These are phyloP conservation scores for Ascocoryne sarcoides DNA, from an alignment of 2,329 filamentous ascomycete species.

Conservation along the genomic window DNA sequence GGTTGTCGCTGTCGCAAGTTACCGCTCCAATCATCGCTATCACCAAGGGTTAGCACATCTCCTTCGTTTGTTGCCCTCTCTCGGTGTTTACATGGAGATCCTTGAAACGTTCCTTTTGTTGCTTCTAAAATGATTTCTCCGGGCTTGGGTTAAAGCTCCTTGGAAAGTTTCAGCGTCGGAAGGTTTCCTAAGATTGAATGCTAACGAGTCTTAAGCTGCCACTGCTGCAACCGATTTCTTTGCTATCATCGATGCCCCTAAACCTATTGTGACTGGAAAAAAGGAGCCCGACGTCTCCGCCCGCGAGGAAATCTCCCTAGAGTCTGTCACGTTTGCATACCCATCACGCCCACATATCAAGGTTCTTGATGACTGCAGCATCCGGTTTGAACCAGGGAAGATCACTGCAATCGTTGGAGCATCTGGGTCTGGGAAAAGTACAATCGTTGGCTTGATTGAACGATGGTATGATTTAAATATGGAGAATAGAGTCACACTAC, in stretches of 20 bases:
- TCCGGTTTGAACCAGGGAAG: slow-evolving; percentile 54
- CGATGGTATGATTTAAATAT: slow-evolving; percentile 59
- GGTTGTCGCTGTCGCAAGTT: slow-evolving; percentile 47
- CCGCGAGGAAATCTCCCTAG: slow-evolving; percentile 31
- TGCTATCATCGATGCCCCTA: slow-evolving; percentile 30
- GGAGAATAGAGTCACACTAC: slow-evolving; percentile 36
- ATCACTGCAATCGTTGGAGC: slow-evolving; percentile 67
- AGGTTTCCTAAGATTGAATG: no score
- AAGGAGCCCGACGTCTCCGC: slow-evolving; percentile 37
- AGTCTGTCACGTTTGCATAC: slow-evolving; percentile 55
- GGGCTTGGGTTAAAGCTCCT: no score
- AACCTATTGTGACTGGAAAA: slow-evolving; percentile 33
- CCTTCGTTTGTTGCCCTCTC: no score
- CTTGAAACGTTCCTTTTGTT: no score
- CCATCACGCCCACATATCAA: slow-evolving; percentile 56
- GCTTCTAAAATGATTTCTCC: no score
- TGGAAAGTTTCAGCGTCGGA: no score
- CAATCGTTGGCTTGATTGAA: slow-evolving; percentile 69
- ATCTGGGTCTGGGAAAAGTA: slow-evolving; percentile 87
- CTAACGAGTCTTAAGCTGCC: no score
- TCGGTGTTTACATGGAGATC: no score
- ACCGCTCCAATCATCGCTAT: slow-evolving; percentile 49
- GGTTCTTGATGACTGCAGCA: slow-evolving; percentile 50
- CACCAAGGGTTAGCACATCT: no score
- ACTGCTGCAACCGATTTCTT: slow-evolving; percentile 32